Percentiles rank a stretch among this genome's conserved stretches.
phyloP scores from a whole-genome alignment of 1,284 basidiomycete species.

The Vanrija pseudolonga region DNA sequence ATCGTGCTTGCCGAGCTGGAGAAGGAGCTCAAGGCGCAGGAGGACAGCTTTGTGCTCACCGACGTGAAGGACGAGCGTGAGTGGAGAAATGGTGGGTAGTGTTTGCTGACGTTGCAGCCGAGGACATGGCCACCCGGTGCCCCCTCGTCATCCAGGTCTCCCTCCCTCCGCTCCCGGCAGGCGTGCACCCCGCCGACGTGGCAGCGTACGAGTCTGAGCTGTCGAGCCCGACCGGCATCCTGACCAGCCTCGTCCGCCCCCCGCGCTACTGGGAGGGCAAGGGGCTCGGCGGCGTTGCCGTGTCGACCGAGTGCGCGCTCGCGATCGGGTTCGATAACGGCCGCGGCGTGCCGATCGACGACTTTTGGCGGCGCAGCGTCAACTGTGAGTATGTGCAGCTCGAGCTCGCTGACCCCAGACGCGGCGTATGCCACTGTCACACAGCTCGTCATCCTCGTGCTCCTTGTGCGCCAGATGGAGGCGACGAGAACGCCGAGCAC shows the following conservation, averaged over 20 bases:
- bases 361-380: slow-evolving; percentile 74
- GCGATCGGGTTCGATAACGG: slow-evolving; percentile 63
- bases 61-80: slow-evolving; percentile 37
- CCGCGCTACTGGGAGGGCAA: slow-evolving; percentile 40
- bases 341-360: slow-evolving; percentile 59
- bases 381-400: slow-evolving; percentile 60
- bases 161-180: slow-evolving; percentile 37
- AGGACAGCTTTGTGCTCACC: slow-evolving; percentile 27
- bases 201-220: slow-evolving; percentile 39
- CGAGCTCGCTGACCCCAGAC: slow-evolving; percentile 14
- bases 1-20: slow-evolving; percentile 64
- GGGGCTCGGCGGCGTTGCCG: slow-evolving; percentile 59
- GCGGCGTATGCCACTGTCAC: slow-evolving; percentile 64
- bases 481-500: slow-evolving; percentile 71
- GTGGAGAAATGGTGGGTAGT: slow-evolving; percentile 10
- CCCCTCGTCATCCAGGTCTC: slow-evolving; percentile 42
- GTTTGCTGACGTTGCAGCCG: slow-evolving; percentile 1
- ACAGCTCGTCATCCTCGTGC: slow-evolving; percentile 63
- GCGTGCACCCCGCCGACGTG: slow-evolving; percentile 22
- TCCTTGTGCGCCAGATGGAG: slow-evolving; percentile 70
- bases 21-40: slow-evolving; percentile 32
- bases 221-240: slow-evolving; percentile 39
- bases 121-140: slow-evolving; percentile 23
- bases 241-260: slow-evolving; percentile 26
- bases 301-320: slow-evolving; percentile 75